These are phyloP conservation scores for Sequoiadendron giganteum DNA, from an alignment of 75 land plant species.

Conservation along the genomic window DNA sequence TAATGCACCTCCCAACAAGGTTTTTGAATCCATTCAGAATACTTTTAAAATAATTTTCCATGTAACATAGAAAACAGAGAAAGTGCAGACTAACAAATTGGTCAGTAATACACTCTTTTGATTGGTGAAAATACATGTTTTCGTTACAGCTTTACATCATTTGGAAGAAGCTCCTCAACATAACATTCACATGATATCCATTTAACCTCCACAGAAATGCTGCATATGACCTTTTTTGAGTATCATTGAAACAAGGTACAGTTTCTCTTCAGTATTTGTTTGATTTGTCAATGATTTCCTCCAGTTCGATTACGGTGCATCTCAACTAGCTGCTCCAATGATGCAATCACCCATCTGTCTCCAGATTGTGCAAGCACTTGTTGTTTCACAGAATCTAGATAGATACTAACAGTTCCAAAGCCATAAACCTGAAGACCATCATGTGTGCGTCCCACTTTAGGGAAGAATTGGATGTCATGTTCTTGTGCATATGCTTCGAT, in stretches of 20 bases:
- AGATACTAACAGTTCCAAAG: slow-evolving; percentile 78
- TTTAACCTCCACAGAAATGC: background rate
- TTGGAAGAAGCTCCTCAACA: background rate
- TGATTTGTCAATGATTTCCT: slow-evolving; percentile 5
- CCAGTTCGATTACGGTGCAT: slow-evolving; percentile 59
- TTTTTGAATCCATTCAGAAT: background rate
- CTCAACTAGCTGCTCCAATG: slow-evolving; percentile 72
- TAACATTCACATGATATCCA: background rate
- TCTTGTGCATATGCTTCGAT: slow-evolving; percentile 72
- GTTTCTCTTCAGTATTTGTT: background rate
- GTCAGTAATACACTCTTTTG: background rate
- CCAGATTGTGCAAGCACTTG: slow-evolving; percentile 71
- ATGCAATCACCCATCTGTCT: slow-evolving; percentile 66
- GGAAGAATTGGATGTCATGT: slow-evolving; percentile 73
- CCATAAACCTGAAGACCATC: slow-evolving; percentile 90
- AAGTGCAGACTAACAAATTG: too few species aligned
- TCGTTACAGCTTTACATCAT: background rate
- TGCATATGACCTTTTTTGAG: background rate
- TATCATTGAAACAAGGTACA: background rate
- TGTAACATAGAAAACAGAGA: background rate
- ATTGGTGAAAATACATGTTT: background rate
- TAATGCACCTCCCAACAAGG: background rate
- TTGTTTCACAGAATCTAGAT: slow-evolving; percentile 77
- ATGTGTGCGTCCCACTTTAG: slow-evolving; percentile 74
- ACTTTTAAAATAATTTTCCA: background rate